phyloP scores from a whole-genome alignment of 140 eudicot species.

The Anethum foeniculum region DNA sequence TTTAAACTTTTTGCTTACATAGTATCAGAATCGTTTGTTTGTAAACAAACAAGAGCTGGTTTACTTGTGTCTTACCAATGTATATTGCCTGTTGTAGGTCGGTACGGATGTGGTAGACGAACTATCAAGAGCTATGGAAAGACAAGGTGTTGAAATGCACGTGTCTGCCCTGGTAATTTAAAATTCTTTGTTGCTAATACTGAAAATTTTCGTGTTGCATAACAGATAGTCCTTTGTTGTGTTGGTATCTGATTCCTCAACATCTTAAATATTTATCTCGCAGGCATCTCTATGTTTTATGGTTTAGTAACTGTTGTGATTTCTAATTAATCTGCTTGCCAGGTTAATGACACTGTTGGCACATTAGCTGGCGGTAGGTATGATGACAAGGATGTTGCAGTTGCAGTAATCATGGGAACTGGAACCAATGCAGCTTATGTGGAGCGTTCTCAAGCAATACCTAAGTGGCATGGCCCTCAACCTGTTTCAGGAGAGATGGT shows the following conservation, averaged over 20 bases:
- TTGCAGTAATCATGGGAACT: slow-evolving; percentile 88
- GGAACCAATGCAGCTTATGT: slow-evolving; percentile 95
- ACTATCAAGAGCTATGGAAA: slow-evolving; percentile 60
- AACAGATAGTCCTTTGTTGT: not conserved
- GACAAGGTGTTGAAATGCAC: slow-evolving; percentile 62
- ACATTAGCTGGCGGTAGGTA: slow-evolving; percentile 91
- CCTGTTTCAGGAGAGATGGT: slow-evolving; percentile 95
- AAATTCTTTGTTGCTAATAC: not conserved
- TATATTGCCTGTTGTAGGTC: slow-evolving; percentile 31
- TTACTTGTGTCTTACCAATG: not conserved
- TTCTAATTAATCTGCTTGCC: slow-evolving; percentile 4
- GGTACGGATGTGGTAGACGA: slow-evolving; percentile 70
- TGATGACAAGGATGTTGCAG: slow-evolving; percentile 40
- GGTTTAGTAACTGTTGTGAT: not conserved
- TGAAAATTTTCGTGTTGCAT: not conserved
- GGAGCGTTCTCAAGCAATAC: slow-evolving; percentile 80
- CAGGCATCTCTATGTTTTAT: not conserved
- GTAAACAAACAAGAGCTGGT: not conserved
- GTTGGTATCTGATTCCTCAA: not conserved
- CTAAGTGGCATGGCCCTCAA: slow-evolving; percentile 84
- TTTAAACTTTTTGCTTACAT: not conserved
- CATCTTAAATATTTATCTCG: not conserved
- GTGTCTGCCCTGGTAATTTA: slow-evolving; percentile 71
- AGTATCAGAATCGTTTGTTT: not conserved
- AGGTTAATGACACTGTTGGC: slow-evolving; percentile 92